Base-by-base conservation (phyloP, 73 alveolate genomes). In the Durusdinium trenchii region DNA sequence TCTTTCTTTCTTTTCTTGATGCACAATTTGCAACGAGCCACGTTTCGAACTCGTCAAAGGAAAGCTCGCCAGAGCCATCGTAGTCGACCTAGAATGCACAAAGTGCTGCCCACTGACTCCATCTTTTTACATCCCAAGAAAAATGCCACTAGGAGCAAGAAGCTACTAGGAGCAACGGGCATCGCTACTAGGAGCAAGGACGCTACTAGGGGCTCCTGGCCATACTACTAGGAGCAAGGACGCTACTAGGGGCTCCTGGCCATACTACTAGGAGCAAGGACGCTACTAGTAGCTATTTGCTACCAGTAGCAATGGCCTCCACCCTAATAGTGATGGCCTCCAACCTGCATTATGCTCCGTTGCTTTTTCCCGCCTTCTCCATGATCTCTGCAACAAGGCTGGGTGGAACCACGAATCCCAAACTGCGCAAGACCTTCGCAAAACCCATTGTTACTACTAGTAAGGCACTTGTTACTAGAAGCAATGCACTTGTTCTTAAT, bases 31-130 rank as follows among this genome's bases (percentile, higher is more conserved):
- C 64, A 9, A 54, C 64, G n/a, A 47, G 94, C 71, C 50, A n/a
- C 94, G 84, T 30, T 54, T 91, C 97, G 48, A 91, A 91, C 78
- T 91, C 97, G 73, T 91, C 97, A 38, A 91, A 91, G 89, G 97
- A 91, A 51, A 91, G 54, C 89, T 91, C 97, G 3, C 97, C 97
- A 43, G 89, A 67, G n/a, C 84, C 97, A 69, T 91, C 97, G 62
- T 67, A 67, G 54, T 91, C 97, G 45, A 91, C 97, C 97, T 90
- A n/a, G 23, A 9, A n/a, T 10, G 20, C 18, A 42, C 43, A 54
- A 20, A 54, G 20, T 12, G 20, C 9, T 20, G n/a, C 9, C 64
- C 64, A 54, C 9, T 12, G 64, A 54, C 64, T 20, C 64, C 64
- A 54, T 9, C 28, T 20, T 12, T 20, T 20, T 20, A 54, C 20